Conservation (phyloP, 352 stramenopile species). For the Poterioochromonas sp. region DNA sequence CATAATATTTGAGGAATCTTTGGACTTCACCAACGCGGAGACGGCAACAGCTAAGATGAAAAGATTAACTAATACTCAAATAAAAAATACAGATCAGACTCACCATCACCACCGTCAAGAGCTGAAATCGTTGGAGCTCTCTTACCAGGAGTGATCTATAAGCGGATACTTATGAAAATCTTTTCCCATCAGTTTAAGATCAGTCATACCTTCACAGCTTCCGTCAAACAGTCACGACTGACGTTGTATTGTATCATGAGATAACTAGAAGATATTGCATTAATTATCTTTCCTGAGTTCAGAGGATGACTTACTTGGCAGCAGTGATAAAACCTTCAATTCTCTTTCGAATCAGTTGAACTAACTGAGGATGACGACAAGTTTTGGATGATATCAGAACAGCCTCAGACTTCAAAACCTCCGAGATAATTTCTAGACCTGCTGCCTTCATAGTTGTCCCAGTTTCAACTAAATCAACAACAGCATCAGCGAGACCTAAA, state of each 20-base stretch:
- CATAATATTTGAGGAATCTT: constrained; percentile 82
- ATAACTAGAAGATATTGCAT: constrained; percentile 59
- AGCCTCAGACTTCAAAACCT: constrained; percentile 79
- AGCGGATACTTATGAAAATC: too few relatives aligned
- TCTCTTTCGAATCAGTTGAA: constrained; percentile 69
- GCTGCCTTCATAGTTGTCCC: constrained; percentile 95
- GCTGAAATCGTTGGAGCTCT: constrained; percentile 81
- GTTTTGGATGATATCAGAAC: constrained; percentile 72
- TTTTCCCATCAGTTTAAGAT: too few relatives aligned
- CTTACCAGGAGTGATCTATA: constrained; percentile 83
- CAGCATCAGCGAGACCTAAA: constrained; percentile 90
- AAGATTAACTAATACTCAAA: constrained; percentile 50
- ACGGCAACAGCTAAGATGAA: constrained; percentile 68
- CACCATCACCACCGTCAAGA: constrained; percentile 34
- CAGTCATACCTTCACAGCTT: constrained; percentile 58
- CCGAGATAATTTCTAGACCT: constrained; percentile 83
- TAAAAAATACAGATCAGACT: not conserved
- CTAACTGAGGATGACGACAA: constrained; percentile 57
- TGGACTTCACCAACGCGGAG: constrained; percentile 78
- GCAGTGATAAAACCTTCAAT: constrained; percentile 77
- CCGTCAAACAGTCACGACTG: constrained; percentile 66
- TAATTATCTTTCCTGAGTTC: constrained; percentile 85
- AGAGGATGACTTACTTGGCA: constrained; percentile 36
- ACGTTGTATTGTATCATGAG: constrained; percentile 97
- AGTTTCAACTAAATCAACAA: constrained; percentile 97